These are phyloP conservation scores for Grosmannia huntii DNA, from an alignment of 2,329 filamentous ascomycete species.

Conservation along the genomic window DNA sequence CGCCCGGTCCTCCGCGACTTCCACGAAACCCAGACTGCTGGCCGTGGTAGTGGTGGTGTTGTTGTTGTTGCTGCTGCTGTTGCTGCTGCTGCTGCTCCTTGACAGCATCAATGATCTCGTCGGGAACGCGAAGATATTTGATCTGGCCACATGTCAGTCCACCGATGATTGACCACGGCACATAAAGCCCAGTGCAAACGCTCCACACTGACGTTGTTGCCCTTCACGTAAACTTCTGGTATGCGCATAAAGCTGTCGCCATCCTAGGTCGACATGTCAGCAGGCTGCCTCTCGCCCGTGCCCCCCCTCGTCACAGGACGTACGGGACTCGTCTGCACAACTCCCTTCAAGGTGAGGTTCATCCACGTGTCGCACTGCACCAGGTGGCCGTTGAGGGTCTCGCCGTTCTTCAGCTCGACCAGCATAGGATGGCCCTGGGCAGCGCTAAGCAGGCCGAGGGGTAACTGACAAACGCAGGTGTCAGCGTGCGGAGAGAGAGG, in stretches of 20 bases:
- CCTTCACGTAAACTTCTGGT: constrained; percentile 90
- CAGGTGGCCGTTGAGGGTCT: constrained; percentile 92
- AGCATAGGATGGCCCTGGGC: constrained; percentile 97
- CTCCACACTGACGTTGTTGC: constrained; percentile 68
- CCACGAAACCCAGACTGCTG: constrained; percentile 45
- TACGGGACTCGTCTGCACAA: constrained; percentile 85
- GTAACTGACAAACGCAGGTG: constrained; percentile 35
- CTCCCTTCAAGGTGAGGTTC: constrained; percentile 95
- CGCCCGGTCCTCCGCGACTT: constrained; percentile 43
- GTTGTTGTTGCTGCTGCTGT: constrained; percentile 31
- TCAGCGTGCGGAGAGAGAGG: constrained; percentile 11
- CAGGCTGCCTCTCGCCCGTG: no score
- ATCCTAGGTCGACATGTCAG: constrained; percentile 38
- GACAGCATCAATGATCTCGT: constrained; percentile 89
- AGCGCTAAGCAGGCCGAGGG: constrained; percentile 77
- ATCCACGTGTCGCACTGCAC: constrained; percentile 99
- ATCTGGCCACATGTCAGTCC: constrained; percentile 46
- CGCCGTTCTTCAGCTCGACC: constrained; percentile 92
- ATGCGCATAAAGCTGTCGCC: constrained; percentile 88
- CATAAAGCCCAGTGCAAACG: neutral
- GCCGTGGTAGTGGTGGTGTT: constrained; percentile 9
- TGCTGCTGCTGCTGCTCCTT: constrained; percentile 82
- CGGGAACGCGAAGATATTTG: constrained; percentile 92
- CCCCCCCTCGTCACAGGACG: constrained; percentile 12
- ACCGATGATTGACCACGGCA: neutral